Percentiles rank a stretch among this genome's conserved stretches.
Evolutionary conservation across 441 rosid species (phyloP).

Genomic region (Gossypium davidsonii): DNA sequence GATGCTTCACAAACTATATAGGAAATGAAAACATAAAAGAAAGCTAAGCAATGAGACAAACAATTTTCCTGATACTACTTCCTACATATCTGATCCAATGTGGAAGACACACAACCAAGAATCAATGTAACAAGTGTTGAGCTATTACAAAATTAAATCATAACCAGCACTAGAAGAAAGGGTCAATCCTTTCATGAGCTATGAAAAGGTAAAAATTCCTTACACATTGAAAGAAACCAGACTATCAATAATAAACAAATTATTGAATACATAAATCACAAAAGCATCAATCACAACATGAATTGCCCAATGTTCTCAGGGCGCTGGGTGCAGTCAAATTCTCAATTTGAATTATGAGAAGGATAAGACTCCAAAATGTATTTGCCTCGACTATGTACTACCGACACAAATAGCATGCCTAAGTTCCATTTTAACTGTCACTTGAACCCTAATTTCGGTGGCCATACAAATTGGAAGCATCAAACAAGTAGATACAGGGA

Average conservation of each 20-base stretch:
- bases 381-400: background rate
- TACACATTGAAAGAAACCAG: background rate
- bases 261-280: background rate
- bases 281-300: background rate
- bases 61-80: background rate
- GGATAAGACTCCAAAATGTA: background rate
- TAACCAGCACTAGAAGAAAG: background rate
- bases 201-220: background rate
- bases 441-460: background rate
- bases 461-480: background rate
- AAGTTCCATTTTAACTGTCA: constrained; percentile 2
- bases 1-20: constrained; percentile 6
- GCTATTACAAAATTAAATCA: background rate
- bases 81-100: background rate
- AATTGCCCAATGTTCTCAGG: background rate
- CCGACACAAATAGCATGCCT: background rate
- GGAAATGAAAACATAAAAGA: background rate
- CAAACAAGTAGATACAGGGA: background rate
- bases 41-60: background rate
- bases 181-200: background rate
- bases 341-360: background rate
- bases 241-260: background rate
- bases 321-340: too few relatives aligned
- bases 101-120: background rate
- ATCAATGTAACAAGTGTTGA: background rate